Evolutionary conservation across 1,139 yeast genomes (phyloP).

Genomic region (Candida anutae): DNA sequence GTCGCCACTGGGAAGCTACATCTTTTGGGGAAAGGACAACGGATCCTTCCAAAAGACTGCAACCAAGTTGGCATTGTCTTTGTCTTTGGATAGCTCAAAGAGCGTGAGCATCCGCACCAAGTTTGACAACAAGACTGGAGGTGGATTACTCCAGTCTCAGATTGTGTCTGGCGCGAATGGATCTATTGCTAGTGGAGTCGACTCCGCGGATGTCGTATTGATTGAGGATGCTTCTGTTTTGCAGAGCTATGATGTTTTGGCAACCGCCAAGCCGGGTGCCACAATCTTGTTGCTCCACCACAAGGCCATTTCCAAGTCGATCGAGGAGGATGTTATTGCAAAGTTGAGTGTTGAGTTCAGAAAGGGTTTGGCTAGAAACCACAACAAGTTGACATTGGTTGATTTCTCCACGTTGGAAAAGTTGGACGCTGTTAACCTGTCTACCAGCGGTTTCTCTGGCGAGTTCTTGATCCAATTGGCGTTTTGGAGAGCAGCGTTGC

Average conservation of each 20-base stretch:
- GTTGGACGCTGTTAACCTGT: constrained; percentile 36
- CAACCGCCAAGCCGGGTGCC: constrained; percentile 52
- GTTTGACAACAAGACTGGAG: constrained; percentile 71
- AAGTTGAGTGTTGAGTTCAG: constrained; percentile 48
- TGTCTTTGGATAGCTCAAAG: constrained; percentile 57
- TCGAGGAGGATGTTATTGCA: constrained; percentile 39
- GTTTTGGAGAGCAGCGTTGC: constrained; percentile 68
- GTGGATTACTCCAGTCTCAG: constrained; percentile 80
- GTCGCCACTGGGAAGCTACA: constrained; percentile 42
- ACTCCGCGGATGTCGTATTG: constrained; percentile 54
- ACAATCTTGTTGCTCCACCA: constrained; percentile 43
- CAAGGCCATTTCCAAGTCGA: constrained; percentile 30
- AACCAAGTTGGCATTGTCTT: constrained; percentile 60
- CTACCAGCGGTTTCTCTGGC: constrained; percentile 70
- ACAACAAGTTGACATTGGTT: constrained; percentile 43
- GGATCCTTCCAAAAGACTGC: constrained; percentile 50
- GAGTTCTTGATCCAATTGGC: constrained; percentile 72
- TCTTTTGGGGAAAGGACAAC: constrained; percentile 66
- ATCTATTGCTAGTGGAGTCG: constrained; percentile 30
- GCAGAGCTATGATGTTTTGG: constrained; percentile 50
- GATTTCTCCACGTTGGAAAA: constrained; percentile 58
- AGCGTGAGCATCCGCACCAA: constrained; percentile 51
- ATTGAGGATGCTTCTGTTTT: constrained; percentile 55
- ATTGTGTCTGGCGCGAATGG: constrained; percentile 33
- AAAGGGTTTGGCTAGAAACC: constrained; percentile 45